Evolutionary conservation across 2,329 filamentous ascomycete species (phyloP), one percentile per base, ranked within the genome.

Genomic region (Exophiala viscosa): DNA sequence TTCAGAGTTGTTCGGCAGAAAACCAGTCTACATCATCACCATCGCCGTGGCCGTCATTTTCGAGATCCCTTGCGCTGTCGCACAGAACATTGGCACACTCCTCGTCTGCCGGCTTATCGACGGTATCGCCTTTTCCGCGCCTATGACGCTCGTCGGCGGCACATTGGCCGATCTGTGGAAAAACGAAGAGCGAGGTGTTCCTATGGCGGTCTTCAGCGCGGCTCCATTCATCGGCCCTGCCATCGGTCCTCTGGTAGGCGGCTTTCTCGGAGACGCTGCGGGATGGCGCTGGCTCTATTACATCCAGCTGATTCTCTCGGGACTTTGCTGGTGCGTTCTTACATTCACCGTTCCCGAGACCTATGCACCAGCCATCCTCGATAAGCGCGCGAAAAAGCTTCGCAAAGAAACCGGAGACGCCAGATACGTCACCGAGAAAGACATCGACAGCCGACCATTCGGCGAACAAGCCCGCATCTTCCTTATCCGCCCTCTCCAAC

Each of bases 281-380:
- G 85, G 85, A 34, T 93, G 89, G 89, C 75, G 88, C 60, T 93
- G 88, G 87, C 75, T 93, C 0, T 93, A 93, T 73, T 92, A 87
- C 86, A 81, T 95, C 61, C 88, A 92, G 65, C 75, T 93, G 9
- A 95, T 95, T 64, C 66, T 93, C 10, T 76, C 86, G 20, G 83
- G 77, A 11, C 66, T 85, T 44, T 80, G 86, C 61, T 93, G 86
- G 82, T 55, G 86, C 14, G 67, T 92, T 55, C 90, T 93, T 69
- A 86, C 85, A 28, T 91, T 95, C 70, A 93, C 88, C n/a, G 85
- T 95, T 0, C 88, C 89, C 1, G 90, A 95, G 70, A 96, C 90
- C 0, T 95, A 93, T 67, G 85, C 89, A 0, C 89, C 90, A 0
- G 87, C 83, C 0, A 83, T 96, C 45, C 80, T 96, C 13, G 79